phyloP scores from a whole-genome alignment of 495 filamentous ascomycete genomes.

The Tuber magnatum region DNA sequence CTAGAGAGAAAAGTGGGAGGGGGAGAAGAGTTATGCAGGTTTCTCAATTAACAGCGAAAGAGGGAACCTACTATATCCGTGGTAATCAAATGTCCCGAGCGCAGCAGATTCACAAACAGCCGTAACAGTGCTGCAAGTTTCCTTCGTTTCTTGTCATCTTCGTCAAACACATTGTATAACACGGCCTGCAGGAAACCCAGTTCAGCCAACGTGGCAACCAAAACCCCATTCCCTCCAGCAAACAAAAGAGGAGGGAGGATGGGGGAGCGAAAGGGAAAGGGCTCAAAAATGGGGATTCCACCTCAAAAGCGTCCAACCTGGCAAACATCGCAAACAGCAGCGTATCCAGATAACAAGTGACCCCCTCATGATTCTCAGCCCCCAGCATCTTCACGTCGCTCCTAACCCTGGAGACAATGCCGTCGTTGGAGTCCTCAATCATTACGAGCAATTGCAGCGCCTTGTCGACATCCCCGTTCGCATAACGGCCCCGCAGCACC shows the following conservation, averaged over 20 bases:
- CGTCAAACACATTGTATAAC: constrained; percentile 61
- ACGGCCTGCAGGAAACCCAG: constrained; percentile 50
- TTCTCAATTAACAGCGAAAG: not conserved
- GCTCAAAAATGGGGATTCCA: constrained; percentile 18
- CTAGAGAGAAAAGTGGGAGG: constrained; percentile 48
- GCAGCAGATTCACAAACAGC: constrained; percentile 87
- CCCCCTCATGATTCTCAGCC: constrained; percentile 74
- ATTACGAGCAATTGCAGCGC: constrained; percentile 68
- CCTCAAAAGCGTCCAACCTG: constrained; percentile 76
- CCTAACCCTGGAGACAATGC: constrained; percentile 67
- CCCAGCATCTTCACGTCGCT: constrained; percentile 66
- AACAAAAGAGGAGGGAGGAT: constrained; percentile 10
- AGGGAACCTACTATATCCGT: constrained; percentile 62
- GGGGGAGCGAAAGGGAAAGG: constrained; percentile 6
- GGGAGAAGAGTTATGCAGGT: constrained; percentile 40
- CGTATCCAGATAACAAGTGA: constrained; percentile 87
- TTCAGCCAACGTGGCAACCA: constrained; percentile 6
- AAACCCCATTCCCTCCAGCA: constrained; percentile 17
- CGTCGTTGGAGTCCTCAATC: constrained; percentile 70
- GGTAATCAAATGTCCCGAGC: constrained; percentile 75
- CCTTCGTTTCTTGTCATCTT: constrained; percentile 55
- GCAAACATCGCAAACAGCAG: constrained; percentile 98
- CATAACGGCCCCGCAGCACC: constrained; percentile 58
- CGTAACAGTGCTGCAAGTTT: constrained; percentile 67
- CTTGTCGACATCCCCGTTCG: constrained; percentile 63